A percentile compares a stretch with the other conserved stretches of the same genome.
phyloP scores from a whole-genome alignment of 1,284 basidiomycete genomes.

The Melanopsichium pennsylvanicum region DNA sequence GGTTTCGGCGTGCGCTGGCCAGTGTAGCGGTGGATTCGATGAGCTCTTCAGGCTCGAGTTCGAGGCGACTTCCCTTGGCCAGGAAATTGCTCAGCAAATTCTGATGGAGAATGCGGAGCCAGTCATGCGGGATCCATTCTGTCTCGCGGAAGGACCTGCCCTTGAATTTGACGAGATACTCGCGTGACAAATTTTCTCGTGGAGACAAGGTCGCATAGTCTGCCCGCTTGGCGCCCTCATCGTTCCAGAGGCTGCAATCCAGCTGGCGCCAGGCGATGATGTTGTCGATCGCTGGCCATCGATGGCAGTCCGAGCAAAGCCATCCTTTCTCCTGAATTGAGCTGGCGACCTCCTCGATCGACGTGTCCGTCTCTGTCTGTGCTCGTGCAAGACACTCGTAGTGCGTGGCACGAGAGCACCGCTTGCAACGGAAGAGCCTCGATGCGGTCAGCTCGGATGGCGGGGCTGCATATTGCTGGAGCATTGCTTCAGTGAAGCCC shows the following conservation, averaged over 20 bases:
- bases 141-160: conserved; percentile 44
- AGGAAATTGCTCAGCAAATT: conserved; percentile 23
- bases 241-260: conserved; percentile 21
- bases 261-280: conserved; percentile 53
- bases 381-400: conserved; percentile 40
- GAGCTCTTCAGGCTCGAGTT: conserved; percentile 45
- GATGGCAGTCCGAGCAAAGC: conserved; percentile 44
- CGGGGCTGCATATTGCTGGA: conserved; percentile 19
- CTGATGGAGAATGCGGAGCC: conserved; percentile 38
- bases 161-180: conserved; percentile 57
- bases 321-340: conserved; percentile 27
- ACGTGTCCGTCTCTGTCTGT: conserved; percentile 4
- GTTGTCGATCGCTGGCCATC: conserved; percentile 40
- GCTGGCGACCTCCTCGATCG: conserved; percentile 32
- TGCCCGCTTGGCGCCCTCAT: conserved; percentile 23
- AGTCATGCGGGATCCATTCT: conserved; percentile 52
- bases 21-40: conserved; percentile 22
- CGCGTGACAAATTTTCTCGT: conserved; percentile 42
- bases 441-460: conserved; percentile 13
- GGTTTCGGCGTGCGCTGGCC: conserved; percentile 13
- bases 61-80: conserved; percentile 38
- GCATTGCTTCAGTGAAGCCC: conserved; percentile 17
- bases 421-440: conserved; percentile 46
- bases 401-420: conserved; percentile 47
- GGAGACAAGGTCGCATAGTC: conserved; percentile 21